Evolutionary conservation across 225 moss, liverwort and hornwort genomes (phyloP).

Genomic region (Polytrichum commune): DNA sequence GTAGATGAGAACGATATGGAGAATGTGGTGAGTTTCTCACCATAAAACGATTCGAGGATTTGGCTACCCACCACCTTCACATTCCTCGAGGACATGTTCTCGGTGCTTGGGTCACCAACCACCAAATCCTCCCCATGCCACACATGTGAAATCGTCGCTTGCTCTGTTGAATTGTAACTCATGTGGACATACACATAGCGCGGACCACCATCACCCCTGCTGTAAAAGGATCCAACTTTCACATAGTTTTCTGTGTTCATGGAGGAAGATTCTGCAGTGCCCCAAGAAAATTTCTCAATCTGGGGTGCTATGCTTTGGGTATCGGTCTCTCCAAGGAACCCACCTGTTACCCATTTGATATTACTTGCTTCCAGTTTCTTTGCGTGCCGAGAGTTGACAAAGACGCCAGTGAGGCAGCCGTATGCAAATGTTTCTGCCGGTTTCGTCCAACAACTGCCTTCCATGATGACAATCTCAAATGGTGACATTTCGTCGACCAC

Average conservation of each 20-base stretch:
- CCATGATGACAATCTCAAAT: too few relatives aligned
- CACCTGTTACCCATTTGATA: constrained; percentile 9
- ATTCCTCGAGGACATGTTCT: not conserved
- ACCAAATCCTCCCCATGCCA: constrained; percentile 17
- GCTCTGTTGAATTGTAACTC: constrained; percentile 1
- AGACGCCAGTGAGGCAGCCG: too few relatives aligned
- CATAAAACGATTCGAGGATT: not conserved
- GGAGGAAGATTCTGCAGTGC: too few relatives aligned
- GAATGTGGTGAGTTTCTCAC: constrained; percentile 2
- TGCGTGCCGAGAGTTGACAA: constrained; percentile 4
- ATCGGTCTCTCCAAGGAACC: constrained; percentile 11
- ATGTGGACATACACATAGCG: too few relatives aligned
- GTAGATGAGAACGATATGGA: not conserved
- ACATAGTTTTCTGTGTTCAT: too few relatives aligned
- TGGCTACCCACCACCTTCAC: not conserved
- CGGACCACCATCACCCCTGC: too few relatives aligned
- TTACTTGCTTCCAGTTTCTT: constrained; percentile 3
- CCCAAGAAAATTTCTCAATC: too few relatives aligned
- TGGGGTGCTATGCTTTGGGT: not conserved
- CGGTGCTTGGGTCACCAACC: constrained; percentile 10
- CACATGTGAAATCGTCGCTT: constrained; percentile 13
- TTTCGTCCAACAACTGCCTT: not conserved
- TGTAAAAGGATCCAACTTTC: too few relatives aligned
- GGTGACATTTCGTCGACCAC: too few relatives aligned
- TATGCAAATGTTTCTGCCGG: not conserved